Evolutionary conservation across 257 asterid genomes (phyloP).

Genomic region (Solanum okadae): DNA sequence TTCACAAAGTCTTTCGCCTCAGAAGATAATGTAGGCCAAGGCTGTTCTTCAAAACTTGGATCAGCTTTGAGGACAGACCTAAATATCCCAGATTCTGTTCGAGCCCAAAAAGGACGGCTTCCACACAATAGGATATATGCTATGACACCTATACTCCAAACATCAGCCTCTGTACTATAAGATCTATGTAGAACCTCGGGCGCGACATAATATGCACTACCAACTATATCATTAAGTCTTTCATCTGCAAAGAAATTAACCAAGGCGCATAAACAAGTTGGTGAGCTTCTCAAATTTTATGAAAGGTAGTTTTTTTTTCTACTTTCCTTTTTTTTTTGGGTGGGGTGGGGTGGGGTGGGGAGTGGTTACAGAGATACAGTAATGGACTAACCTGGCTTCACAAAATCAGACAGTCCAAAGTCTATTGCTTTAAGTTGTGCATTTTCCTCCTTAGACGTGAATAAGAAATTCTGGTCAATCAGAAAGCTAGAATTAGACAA

Average conservation of each 20-base stretch:
- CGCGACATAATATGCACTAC: slow-evolving; percentile 97
- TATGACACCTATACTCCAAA: slow-evolving; percentile 91
- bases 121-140: slow-evolving; percentile 79
- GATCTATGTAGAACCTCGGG: slow-evolving; percentile 93
- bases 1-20: slow-evolving; percentile 89
- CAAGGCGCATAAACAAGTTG: neutral
- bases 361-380: neutral
- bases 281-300: neutral
- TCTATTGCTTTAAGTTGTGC: slow-evolving; percentile 85
- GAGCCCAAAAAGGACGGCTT: slow-evolving; percentile 96
- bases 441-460: slow-evolving; percentile 65
- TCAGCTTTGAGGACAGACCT: slow-evolving; percentile 91
- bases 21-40: slow-evolving; percentile 76
- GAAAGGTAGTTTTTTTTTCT: neutral
- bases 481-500: slow-evolving; percentile 27
- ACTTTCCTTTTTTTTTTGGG: neutral
- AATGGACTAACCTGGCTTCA: slow-evolving; percentile 66
- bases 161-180: slow-evolving; percentile 89
- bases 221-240: slow-evolving; percentile 90
- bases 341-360: neutral
- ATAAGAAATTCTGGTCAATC: slow-evolving; percentile 78
- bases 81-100: slow-evolving; percentile 88
- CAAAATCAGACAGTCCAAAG: slow-evolving; percentile 91
- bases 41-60: slow-evolving; percentile 73
- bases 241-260: slow-evolving; percentile 42